Evolutionary conservation across 75 land plant genomes (phyloP).

Genomic region (Larix kaempferi): DNA sequence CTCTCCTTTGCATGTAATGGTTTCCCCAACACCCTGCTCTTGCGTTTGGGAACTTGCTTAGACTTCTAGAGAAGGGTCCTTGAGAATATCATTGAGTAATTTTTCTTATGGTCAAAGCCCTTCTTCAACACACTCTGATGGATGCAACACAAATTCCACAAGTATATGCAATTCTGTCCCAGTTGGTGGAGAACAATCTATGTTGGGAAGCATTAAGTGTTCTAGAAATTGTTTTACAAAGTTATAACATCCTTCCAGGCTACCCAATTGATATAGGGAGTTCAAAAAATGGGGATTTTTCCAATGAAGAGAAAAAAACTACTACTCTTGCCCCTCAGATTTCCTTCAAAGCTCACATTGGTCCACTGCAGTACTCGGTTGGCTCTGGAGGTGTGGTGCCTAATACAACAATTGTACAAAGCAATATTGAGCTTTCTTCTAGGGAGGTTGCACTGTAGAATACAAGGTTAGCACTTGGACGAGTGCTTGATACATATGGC

Average conservation of each 20-base stretch:
- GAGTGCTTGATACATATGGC: constrained; percentile 88
- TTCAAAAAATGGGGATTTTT: constrained; percentile 36
- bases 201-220: constrained; percentile 95
- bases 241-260: constrained; percentile 56
- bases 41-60: constrained; percentile 92
- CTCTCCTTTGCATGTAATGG: constrained; percentile 82
- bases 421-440: constrained; percentile 28
- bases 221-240: constrained; percentile 88
- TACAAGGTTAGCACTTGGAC: constrained; percentile 84
- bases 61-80: constrained; percentile 92
- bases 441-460: constrained; percentile 87
- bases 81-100: constrained; percentile 93
- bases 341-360: constrained; percentile 87
- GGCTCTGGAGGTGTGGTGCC: constrained; percentile 40
- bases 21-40: constrained; percentile 91
- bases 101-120: constrained; percentile 83
- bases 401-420: constrained; percentile 17
- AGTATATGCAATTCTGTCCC: constrained; percentile 90
- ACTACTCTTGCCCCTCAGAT: constrained; percentile 54
- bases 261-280: constrained; percentile 34
- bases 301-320: constrained; percentile 30
- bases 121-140: constrained; percentile 88
- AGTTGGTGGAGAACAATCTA: constrained; percentile 93
- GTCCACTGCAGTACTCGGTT: constrained; percentile 59
- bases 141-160: constrained; percentile 95